These are phyloP conservation scores for Penicillium coffeae DNA, from an alignment of 495 filamentous ascomycete genomes.

Conservation along the genomic window DNA sequence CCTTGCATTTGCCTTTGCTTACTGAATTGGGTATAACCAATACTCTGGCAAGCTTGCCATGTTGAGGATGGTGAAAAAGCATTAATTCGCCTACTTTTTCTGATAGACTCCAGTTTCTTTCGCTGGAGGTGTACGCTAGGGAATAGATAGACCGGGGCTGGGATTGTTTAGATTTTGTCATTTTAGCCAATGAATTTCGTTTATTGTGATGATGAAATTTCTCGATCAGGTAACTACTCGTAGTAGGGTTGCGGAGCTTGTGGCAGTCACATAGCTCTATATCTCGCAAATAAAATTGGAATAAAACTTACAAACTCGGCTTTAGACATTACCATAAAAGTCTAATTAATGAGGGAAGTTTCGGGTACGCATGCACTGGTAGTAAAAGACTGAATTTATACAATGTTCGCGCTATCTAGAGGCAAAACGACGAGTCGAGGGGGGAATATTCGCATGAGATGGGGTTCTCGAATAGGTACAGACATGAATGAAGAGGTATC, in stretches of 20 bases:
- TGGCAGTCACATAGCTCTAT: no score
- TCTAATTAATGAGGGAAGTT: no score
- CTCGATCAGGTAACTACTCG: no score
- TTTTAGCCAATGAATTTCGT: slow-evolving; percentile 8
- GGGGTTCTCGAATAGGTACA: slow-evolving; percentile 3
- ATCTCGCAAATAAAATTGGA: no score
- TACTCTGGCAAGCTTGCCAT: slow-evolving; percentile 1
- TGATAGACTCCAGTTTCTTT: slow-evolving; percentile 8
- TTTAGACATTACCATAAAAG: no score
- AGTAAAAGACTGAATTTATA: slow-evolving; percentile 15
- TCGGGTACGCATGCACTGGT: no score
- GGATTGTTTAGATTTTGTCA: slow-evolving; percentile 8
- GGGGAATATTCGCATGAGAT: slow-evolving; percentile 8
- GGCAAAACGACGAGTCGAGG: slow-evolving; percentile 3
- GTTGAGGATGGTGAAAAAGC: slow-evolving; percentile 17
- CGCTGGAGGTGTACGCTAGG: slow-evolving; percentile 5
- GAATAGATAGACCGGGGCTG: slow-evolving; percentile 5
- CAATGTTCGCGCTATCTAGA: slow-evolving; percentile 7
- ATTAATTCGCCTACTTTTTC: slow-evolving; percentile 19
- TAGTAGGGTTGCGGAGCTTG: no score
- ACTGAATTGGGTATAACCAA: background rate
- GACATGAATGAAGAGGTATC: slow-evolving; percentile 13
- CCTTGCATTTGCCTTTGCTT: slow-evolving; percentile 7
- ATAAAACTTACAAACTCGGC: no score
- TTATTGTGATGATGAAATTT: no score